Conservation (phyloP, 768 basidiomycete species). For the Suillus paluster region DNA sequence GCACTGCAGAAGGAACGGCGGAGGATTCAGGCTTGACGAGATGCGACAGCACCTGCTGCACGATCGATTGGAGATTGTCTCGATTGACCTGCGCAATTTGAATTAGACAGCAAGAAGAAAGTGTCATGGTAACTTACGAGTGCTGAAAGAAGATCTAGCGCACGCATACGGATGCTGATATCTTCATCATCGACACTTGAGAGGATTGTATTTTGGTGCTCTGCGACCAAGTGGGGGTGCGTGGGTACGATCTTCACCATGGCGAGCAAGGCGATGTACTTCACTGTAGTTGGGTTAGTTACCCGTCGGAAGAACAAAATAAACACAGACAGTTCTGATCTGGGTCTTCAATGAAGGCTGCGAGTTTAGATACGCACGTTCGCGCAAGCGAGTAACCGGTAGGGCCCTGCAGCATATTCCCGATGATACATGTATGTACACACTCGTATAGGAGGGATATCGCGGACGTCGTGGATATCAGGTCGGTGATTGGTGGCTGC, state of each 20-base stretch:
- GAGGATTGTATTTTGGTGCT: constrained; percentile 91
- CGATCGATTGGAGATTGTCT: constrained; percentile 85
- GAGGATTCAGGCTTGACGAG: constrained; percentile 66
- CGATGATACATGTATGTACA: constrained; percentile 96
- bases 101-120: neutral
- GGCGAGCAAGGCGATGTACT: constrained; percentile 94
- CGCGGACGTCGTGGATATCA: constrained; percentile 94
- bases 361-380: constrained; percentile 92
- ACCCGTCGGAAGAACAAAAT: neutral
- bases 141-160: constrained; percentile 89
- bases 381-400: constrained; percentile 81
- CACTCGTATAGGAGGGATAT: constrained; percentile 98
- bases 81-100: constrained; percentile 65
- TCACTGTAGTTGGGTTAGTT: constrained; percentile 59
- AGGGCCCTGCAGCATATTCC: constrained; percentile 87
- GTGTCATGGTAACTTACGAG: constrained; percentile 62
- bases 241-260: constrained; percentile 95
- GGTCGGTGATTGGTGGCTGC: constrained; percentile 89
- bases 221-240: constrained; percentile 86
- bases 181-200: constrained; percentile 91
- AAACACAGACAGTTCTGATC: constrained; percentile 90
- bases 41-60: constrained; percentile 88
- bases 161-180: constrained; percentile 94
- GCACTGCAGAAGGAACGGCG: constrained; percentile 59
- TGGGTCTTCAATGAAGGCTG: constrained; percentile 86